Conservation (phyloP, 208 protist species). For the Acanthamoeba castellanii region DNA sequence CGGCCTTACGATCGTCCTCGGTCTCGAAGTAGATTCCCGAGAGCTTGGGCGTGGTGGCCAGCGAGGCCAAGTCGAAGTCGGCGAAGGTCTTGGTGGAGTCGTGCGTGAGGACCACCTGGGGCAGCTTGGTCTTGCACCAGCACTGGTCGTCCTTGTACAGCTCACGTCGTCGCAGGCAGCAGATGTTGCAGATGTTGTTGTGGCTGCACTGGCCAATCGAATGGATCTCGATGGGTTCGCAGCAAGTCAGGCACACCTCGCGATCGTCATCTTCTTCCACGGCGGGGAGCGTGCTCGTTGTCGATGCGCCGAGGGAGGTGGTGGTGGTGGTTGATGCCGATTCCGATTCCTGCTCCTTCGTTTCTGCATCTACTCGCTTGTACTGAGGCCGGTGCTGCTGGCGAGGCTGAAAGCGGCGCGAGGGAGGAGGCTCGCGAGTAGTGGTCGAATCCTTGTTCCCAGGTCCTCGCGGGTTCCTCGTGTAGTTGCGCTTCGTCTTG, state of each 20-base stretch:
- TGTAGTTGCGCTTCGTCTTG: background rate
- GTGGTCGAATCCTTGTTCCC: background rate
- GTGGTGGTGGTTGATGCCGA: background rate
- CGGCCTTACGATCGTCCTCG: background rate
- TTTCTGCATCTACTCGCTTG: background rate
- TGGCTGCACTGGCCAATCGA: background rate
- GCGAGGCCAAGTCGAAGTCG: background rate
- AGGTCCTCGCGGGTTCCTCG: background rate
- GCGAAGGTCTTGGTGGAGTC: background rate
- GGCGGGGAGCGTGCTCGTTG: background rate
- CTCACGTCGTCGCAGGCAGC: background rate
- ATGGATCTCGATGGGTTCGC: conserved; percentile 4
- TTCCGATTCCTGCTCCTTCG: background rate
- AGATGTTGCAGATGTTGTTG: background rate
- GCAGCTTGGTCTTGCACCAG: background rate
- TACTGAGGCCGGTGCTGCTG: background rate
- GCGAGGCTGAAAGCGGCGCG: too few relatives aligned
- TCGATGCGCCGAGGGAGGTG: background rate
- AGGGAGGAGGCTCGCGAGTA: too few relatives aligned
- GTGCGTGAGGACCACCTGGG: conserved; percentile 12
- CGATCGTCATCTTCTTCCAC: background rate
- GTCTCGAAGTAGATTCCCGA: background rate
- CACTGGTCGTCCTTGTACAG: conserved; percentile 1
- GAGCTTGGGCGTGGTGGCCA: background rate
- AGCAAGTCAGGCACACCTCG: conserved; percentile 20